Conservation (phyloP, 257 asterid species). For the Henckelia pumila region DNA sequence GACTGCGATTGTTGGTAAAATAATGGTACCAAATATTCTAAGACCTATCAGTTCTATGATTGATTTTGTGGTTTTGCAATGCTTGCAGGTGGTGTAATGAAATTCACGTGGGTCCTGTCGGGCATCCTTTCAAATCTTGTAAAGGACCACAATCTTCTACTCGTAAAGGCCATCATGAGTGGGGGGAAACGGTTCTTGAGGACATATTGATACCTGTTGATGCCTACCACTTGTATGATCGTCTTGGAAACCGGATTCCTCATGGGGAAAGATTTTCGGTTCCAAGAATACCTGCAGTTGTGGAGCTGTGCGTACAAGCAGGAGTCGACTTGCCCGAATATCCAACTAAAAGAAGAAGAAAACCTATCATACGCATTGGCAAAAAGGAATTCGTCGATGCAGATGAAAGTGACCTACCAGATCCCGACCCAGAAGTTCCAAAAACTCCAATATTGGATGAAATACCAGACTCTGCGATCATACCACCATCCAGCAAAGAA, state of each 20-base stretch:
- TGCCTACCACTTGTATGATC: constrained; percentile 80
- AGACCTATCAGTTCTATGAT: constrained; percentile 4
- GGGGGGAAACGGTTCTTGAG: constrained; percentile 69
- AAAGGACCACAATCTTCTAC: constrained; percentile 64
- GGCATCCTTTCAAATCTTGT: constrained; percentile 94
- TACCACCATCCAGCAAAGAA: constrained; percentile 57
- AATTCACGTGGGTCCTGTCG: constrained; percentile 78
- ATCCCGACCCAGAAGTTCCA: constrained; percentile 59
- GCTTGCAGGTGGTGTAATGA: constrained; percentile 84
- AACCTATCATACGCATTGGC: constrained; percentile 76
- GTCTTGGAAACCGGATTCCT: constrained; percentile 73
- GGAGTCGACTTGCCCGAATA: constrained; percentile 85
- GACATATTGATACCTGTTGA: constrained; percentile 70
- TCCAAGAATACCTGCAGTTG: constrained; percentile 86
- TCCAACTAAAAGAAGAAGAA: constrained; percentile 89
- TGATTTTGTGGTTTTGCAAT: background rate
- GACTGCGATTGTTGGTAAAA: background rate
- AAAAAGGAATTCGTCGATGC: constrained; percentile 88
- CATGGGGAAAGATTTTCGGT: constrained; percentile 77
- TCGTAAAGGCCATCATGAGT: constrained; percentile 80
- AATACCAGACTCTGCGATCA: constrained; percentile 46
- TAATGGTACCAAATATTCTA: constrained; percentile 8
- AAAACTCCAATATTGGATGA: constrained; percentile 52
- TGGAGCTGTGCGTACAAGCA: constrained; percentile 94
- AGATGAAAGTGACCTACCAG: constrained; percentile 88